Percentiles rank a stretch among this genome's conserved stretches.
These are phyloP conservation scores for Trametopsis cervina DNA, from an alignment of 768 basidiomycete species.

Conservation along the genomic window DNA sequence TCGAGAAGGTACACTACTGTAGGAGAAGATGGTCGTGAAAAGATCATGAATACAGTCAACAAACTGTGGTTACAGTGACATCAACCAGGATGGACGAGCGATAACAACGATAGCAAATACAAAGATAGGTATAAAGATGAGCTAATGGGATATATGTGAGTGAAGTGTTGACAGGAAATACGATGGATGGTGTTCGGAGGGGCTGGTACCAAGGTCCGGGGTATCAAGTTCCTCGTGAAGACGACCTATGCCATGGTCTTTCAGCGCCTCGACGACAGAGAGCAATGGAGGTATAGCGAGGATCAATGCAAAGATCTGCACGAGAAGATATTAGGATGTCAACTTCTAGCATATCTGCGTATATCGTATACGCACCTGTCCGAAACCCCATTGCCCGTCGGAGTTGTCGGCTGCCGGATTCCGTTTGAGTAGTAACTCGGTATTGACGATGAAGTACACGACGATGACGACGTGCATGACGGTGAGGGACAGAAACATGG, in stretches of 20 bases:
- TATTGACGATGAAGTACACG: slow-evolving; percentile 34
- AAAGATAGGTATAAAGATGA: not conserved
- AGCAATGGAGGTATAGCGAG: slow-evolving; percentile 34
- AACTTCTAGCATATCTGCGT: not conserved
- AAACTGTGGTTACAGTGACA: too few relatives aligned
- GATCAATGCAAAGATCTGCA: slow-evolving; percentile 33
- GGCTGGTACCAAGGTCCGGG: too few relatives aligned
- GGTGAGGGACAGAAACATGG: slow-evolving; percentile 34
- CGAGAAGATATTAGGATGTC: not conserved
- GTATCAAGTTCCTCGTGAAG: too few relatives aligned
- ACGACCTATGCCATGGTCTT: slow-evolving; percentile 26
- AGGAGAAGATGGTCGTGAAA: too few relatives aligned
- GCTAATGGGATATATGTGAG: not conserved
- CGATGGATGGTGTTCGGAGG: not conserved
- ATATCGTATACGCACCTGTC: slow-evolving; percentile 28
- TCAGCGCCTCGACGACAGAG: slow-evolving; percentile 27
- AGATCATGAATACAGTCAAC: too few relatives aligned
- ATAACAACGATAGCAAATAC: not conserved
- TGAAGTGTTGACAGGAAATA: not conserved
- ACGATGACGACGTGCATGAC: slow-evolving; percentile 32
- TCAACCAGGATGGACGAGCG: not conserved
- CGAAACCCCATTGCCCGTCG: slow-evolving; percentile 30
- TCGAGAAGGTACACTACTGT: too few relatives aligned
- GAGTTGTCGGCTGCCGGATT: slow-evolving; percentile 22
- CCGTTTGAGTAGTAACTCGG: slow-evolving; percentile 28